Evolutionary conservation across 352 stramenopile genomes (phyloP).

Genomic region (Phytophthora citrophthora): DNA sequence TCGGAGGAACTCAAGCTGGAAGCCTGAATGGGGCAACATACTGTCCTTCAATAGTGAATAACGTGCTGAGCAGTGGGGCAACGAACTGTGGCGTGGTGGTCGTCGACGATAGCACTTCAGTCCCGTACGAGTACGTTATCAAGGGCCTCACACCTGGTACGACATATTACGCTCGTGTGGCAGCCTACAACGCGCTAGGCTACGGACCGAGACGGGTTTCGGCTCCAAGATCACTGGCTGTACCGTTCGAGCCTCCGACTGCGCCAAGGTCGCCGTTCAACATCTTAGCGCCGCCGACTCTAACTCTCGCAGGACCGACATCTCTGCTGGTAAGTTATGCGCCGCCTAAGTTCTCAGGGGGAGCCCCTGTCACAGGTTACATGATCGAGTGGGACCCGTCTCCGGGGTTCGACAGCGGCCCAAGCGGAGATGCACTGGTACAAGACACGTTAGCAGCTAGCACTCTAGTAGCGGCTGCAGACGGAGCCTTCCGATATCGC

Average conservation of each 20-base stretch:
- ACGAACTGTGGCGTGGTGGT: conserved; percentile 40
- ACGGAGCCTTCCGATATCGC: conserved; percentile 41
- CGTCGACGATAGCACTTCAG: conserved; percentile 16
- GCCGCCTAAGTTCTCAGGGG: conserved; percentile 86
- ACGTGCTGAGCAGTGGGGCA: conserved; percentile 33
- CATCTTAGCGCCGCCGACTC: conserved; percentile 49
- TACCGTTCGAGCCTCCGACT: conserved; percentile 71
- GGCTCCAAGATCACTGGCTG: conserved; percentile 58
- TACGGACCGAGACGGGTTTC: conserved; percentile 65
- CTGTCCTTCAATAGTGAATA: conserved; percentile 48
- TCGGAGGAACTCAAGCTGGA: conserved; percentile 33
- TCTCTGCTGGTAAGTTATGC: conserved; percentile 84
- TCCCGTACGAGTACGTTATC: conserved; percentile 65
- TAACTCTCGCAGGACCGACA: conserved; percentile 73
- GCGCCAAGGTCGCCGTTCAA: conserved; percentile 71
- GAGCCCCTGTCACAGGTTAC: conserved; percentile 87
- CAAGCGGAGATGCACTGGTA: conserved; percentile 57
- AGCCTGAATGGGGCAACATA: conserved; percentile 52
- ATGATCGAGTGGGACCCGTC: conserved; percentile 92
- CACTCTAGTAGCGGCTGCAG: conserved; percentile 25
- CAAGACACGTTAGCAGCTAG: conserved; percentile 39
- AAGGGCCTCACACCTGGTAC: conserved; percentile 56
- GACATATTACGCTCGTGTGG: conserved; percentile 77
- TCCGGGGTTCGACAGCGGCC: conserved; percentile 76
- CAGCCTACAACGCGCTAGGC: conserved; percentile 69